Evolutionary conservation across 2,329 filamentous ascomycete genomes (phyloP).

Genomic region (Pleurostoma richardsiae): DNA sequence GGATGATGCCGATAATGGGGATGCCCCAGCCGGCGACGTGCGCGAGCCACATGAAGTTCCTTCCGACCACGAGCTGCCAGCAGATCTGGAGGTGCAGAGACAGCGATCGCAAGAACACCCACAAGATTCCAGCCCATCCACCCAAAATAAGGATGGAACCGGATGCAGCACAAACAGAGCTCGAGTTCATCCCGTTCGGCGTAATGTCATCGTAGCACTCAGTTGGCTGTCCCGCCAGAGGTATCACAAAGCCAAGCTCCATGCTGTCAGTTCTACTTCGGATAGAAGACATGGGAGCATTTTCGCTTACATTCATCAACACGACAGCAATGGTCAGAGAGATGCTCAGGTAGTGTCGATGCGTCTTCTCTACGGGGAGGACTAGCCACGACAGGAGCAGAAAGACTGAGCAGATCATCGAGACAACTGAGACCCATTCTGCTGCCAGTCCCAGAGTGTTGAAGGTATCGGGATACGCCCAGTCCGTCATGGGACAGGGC

Average conservation of each 20-base stretch:
- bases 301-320: slow-evolving; percentile 68
- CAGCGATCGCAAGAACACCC: slow-evolving; percentile 85
- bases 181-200: slow-evolving; percentile 85
- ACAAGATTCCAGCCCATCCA: slow-evolving; percentile 78
- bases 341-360: slow-evolving; percentile 88
- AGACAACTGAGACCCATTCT: slow-evolving; percentile 78
- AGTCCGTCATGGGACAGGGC: slow-evolving; percentile 83
- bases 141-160: slow-evolving; percentile 82
- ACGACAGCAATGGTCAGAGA: slow-evolving; percentile 72
- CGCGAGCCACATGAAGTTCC: slow-evolving; percentile 82
- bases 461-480: slow-evolving; percentile 61
- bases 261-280: neutral
- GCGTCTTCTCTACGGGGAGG: slow-evolving; percentile 82
- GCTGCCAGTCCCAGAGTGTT: slow-evolving; percentile 55
- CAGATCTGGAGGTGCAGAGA: slow-evolving; percentile 96
- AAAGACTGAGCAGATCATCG: slow-evolving; percentile 67
- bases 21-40: slow-evolving; percentile 81
- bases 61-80: slow-evolving; percentile 89
- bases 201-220: slow-evolving; percentile 90
- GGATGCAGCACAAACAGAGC: slow-evolving; percentile 77
- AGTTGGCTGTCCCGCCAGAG: slow-evolving; percentile 69
- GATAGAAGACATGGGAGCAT: neutral
- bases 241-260: slow-evolving; percentile 85
- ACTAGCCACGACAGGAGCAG: slow-evolving; percentile 74
- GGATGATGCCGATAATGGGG: slow-evolving; percentile 66